Conservation (phyloP, 192 early-diverging fungal genomes). For the Chytriomyces sp. region DNA sequence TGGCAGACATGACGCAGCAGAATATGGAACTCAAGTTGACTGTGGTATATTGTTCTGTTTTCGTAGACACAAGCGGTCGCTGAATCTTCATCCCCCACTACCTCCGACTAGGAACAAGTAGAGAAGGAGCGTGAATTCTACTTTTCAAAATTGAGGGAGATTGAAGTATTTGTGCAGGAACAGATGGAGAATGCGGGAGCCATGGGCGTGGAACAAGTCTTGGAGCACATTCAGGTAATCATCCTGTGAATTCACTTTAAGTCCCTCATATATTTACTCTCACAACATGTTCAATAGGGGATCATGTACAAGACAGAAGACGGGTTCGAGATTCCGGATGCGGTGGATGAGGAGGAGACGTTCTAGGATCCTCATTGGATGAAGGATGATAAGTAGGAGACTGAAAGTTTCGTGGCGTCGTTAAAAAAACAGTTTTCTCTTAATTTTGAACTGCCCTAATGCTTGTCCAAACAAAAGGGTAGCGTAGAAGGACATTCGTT, state of each 20-base stretch:
- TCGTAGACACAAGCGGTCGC: no score
- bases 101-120: no score
- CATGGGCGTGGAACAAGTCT: conserved; percentile 37
- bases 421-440: no score
- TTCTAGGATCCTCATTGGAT: no score
- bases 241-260: neutral
- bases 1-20: conserved; percentile 78
- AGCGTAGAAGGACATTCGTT: no score
- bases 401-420: no score
- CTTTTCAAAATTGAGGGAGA: conserved; percentile 91
- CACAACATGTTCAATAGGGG: conserved; percentile 46
- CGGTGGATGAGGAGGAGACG: conserved; percentile 33
- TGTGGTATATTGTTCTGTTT: no score
- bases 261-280: neutral
- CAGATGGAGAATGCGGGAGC: conserved; percentile 59
- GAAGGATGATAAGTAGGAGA: no score
- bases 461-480: no score
- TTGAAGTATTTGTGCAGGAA: conserved; percentile 91
- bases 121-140: conserved; percentile 99
- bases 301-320: conserved; percentile 92
- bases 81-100: no score
- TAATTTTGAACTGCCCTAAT: no score
- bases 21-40: conserved; percentile 79
- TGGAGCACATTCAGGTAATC: conserved; percentile 70
- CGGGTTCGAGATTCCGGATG: conserved; percentile 76